phyloP scores from a whole-genome alignment of 2,329 filamentous ascomycete species.

The Fusarium liriodendri region DNA sequence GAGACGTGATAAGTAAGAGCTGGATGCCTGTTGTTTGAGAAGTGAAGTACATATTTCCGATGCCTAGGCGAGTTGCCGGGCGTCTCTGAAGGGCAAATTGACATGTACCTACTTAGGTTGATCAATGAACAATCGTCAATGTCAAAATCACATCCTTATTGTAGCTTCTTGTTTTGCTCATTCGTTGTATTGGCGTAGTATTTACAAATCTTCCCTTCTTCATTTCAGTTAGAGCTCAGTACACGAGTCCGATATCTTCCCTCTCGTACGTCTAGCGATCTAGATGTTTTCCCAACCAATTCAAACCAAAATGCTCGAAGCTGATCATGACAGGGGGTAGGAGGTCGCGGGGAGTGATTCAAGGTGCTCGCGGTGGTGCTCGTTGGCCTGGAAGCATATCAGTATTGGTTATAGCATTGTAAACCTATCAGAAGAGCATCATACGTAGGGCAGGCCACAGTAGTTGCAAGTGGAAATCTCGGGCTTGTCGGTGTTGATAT shows the following conservation, averaged over 20 bases:
- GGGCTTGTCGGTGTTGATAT: conserved; percentile 98
- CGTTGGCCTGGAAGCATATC: conserved; percentile 75
- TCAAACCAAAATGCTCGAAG: conserved; percentile 21
- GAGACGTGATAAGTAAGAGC: background rate
- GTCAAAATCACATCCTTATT: background rate
- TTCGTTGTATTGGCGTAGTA: conserved; percentile 42
- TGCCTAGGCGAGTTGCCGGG: no score
- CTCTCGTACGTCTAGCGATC: conserved; percentile 19
- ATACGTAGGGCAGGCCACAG: conserved; percentile 92
- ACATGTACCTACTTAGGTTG: background rate
- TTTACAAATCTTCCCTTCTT: conserved; percentile 34
- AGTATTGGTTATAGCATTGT: conserved; percentile 1
- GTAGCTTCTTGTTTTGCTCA: conserved; percentile 12
- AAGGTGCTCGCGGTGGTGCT: conserved; percentile 86
- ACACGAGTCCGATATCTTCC: conserved; percentile 17
- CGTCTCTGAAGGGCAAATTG: background rate
- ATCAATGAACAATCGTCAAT: background rate
- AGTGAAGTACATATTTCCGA: background rate
- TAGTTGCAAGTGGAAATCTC: conserved; percentile 92
- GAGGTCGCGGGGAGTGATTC: conserved; percentile 83
- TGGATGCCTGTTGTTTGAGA: background rate
- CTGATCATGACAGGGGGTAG: conserved; percentile 75
- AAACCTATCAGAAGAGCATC: conserved; percentile 49
- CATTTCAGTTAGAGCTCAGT: conserved; percentile 26
- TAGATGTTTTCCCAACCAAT: conserved; percentile 15